phyloP scores from a whole-genome alignment of 1,284 basidiomycete species.

The Malassezia brasiliensis region DNA sequence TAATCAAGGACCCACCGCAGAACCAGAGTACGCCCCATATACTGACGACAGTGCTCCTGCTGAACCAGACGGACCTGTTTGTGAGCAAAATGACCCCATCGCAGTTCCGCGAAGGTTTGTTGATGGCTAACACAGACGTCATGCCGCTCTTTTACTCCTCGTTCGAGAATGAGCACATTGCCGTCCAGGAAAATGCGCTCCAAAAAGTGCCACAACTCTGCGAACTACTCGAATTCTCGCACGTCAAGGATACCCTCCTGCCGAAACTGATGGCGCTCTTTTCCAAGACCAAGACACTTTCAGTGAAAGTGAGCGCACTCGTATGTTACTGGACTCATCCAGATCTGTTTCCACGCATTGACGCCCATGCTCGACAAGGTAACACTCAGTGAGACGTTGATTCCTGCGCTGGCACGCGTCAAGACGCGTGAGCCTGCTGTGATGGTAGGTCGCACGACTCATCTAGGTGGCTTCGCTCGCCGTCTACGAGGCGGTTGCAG shows the following conservation, averaged over 20 bases:
- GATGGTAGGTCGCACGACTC: slow-evolving; percentile 22
- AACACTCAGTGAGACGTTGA: slow-evolving; percentile 85
- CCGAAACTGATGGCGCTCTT: slow-evolving; percentile 40
- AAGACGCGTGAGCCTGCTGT: slow-evolving; percentile 64
- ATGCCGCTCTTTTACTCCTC: slow-evolving; percentile 90
- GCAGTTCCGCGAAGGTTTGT: slow-evolving; percentile 77
- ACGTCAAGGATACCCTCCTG: slow-evolving; percentile 44
- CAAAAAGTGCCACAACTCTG: slow-evolving; percentile 75
- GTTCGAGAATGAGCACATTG: slow-evolving; percentile 65
- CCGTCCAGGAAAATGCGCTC: slow-evolving; percentile 83
- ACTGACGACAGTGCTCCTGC: slow-evolving; percentile 29
- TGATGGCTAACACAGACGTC: slow-evolving; percentile 58
- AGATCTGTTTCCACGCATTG: slow-evolving; percentile 75
- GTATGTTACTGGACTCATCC: background rate
- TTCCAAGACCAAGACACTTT: slow-evolving; percentile 42
- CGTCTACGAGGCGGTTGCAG: slow-evolving; percentile 92
- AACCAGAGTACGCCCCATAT: slow-evolving; percentile 52
- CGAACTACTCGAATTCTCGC: slow-evolving; percentile 66
- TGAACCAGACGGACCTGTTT: slow-evolving; percentile 79
- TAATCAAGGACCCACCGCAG: slow-evolving; percentile 86
- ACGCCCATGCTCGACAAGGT: slow-evolving; percentile 88
- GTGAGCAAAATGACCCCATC: slow-evolving; percentile 79
- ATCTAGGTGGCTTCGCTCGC: slow-evolving; percentile 62
- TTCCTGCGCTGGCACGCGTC: slow-evolving; percentile 84
- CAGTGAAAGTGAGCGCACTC: slow-evolving; percentile 75